Conservation (phyloP, 805 yeast genomes). For the Candida berthetii region DNA sequence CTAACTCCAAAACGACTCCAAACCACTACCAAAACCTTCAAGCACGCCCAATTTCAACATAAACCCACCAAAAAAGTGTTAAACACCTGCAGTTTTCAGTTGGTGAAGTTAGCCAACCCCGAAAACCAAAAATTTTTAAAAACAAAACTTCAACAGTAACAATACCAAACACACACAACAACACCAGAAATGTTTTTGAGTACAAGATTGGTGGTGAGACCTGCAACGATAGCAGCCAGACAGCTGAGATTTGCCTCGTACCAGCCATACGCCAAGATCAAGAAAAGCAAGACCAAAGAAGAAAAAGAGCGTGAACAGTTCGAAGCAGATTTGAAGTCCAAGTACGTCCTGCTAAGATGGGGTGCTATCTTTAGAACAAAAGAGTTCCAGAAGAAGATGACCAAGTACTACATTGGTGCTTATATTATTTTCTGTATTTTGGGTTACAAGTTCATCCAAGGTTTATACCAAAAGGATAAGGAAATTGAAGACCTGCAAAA, state of each 20-base stretch:
- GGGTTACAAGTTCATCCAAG: constrained; percentile 61
- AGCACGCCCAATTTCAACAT: background rate
- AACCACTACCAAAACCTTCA: background rate
- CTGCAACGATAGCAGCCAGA: background rate
- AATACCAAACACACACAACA: too few species aligned
- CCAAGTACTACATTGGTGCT: constrained; percentile 56
- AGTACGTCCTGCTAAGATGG: constrained; percentile 35
- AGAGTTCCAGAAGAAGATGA: constrained; percentile 55
- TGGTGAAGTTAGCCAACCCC: background rate
- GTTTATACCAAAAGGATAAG: constrained; percentile 57
- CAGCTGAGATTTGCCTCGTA: constrained; percentile 3
- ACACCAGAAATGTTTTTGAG: background rate
- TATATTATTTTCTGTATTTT: constrained; percentile 50
- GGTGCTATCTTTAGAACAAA: constrained; percentile 49
- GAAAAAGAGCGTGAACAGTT: constrained; percentile 24
- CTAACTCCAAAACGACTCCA: background rate
- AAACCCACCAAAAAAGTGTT: too few species aligned
- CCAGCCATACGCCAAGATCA: constrained; percentile 4
- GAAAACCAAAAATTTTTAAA: background rate
- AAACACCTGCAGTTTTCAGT: background rate
- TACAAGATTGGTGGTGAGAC: background rate
- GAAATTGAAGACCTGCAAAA: constrained; percentile 40
- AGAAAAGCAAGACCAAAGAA: constrained; percentile 22
- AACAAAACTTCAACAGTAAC: background rate
- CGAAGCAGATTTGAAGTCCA: constrained; percentile 27